These are phyloP conservation scores for Polyporus arcularius DNA, from an alignment of 768 basidiomycete genomes.

Conservation along the genomic window DNA sequence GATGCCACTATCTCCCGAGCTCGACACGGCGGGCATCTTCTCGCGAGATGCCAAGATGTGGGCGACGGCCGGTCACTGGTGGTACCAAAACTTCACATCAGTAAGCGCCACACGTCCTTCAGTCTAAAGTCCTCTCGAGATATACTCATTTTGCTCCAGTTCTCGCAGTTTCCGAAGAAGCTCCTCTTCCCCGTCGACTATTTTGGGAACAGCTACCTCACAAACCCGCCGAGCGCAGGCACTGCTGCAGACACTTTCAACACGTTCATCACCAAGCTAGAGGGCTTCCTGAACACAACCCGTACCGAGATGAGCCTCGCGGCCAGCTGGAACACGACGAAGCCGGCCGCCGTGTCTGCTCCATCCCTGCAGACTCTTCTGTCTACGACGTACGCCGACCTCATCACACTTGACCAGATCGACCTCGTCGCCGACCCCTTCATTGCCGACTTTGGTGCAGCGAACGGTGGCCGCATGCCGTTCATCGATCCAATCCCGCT, in stretches of 20 bases:
- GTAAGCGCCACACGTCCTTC: conserved; percentile 5
- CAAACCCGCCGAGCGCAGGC: conserved; percentile 21
- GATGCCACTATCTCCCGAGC: conserved; percentile 31
- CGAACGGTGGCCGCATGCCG: conserved; percentile 26
- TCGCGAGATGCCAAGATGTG: conserved; percentile 30
- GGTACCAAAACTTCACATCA: conserved; percentile 31
- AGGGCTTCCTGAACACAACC: conserved; percentile 28
- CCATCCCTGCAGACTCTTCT: conserved; percentile 25
- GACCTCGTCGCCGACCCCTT: conserved; percentile 30
- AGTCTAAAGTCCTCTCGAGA: too few relatives aligned
- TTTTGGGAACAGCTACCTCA: conserved; percentile 27
- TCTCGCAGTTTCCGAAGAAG: conserved; percentile 28
- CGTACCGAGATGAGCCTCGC: conserved; percentile 28
- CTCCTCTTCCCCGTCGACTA: conserved; percentile 30
- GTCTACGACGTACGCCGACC: conserved; percentile 31
- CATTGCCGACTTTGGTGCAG: conserved; percentile 27
- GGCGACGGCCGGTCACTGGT: conserved; percentile 28
- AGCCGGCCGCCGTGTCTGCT: conserved; percentile 21
- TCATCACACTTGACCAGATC: conserved; percentile 30
- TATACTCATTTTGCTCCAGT: conserved; percentile 12
- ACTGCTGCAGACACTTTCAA: conserved; percentile 27
- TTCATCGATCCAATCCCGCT: conserved; percentile 33
- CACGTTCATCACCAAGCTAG: conserved; percentile 28
- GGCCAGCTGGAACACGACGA: conserved; percentile 24
- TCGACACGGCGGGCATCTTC: conserved; percentile 32